phyloP scores from a whole-genome alignment of 2,329 filamentous ascomycete species.

The Fusarium verrucosum region DNA sequence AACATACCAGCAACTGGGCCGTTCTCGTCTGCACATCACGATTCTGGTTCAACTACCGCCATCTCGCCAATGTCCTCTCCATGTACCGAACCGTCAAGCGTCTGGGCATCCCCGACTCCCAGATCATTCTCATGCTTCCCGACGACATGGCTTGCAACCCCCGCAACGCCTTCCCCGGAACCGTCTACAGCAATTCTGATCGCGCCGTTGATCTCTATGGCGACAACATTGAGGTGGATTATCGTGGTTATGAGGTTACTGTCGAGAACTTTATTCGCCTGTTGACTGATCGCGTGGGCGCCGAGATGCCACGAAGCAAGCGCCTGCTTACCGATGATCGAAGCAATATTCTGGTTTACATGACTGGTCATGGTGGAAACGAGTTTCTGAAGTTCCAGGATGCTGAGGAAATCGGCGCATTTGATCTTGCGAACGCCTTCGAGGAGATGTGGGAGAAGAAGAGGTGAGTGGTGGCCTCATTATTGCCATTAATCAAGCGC shows the following conservation, averaged over 20 bases:
- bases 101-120: slow-evolving; percentile 95
- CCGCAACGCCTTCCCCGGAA: slow-evolving; percentile 95
- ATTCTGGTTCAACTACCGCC: slow-evolving; percentile 99
- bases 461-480: slow-evolving; percentile 60
- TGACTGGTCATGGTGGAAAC: slow-evolving; percentile 98
- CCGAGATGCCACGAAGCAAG: slow-evolving; percentile 95
- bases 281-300: slow-evolving; percentile 91
- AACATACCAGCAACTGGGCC: slow-evolving; percentile 99
- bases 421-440: slow-evolving; percentile 95
- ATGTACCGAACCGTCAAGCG: slow-evolving; percentile 98
- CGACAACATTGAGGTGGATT: slow-evolving; percentile 99
- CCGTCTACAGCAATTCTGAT: slow-evolving; percentile 98
- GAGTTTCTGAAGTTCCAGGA: slow-evolving; percentile 99
- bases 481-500: slow-evolving; percentile 28
- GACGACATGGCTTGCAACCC: slow-evolving; percentile 99
- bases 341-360: slow-evolving; percentile 97
- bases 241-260: slow-evolving; percentile 96
- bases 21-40: slow-evolving; percentile 98
- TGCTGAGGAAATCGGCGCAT: slow-evolving; percentile 95
- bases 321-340: slow-evolving; percentile 91
- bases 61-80: slow-evolving; percentile 96
- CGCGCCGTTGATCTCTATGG: slow-evolving; percentile 95
- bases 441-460: slow-evolving; percentile 99
- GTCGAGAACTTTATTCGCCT: slow-evolving; percentile 98
- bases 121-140: slow-evolving; percentile 99